Evolutionary conservation across 2,329 filamentous ascomycete genomes (phyloP).

Genomic region (Fusarium torulosum): DNA sequence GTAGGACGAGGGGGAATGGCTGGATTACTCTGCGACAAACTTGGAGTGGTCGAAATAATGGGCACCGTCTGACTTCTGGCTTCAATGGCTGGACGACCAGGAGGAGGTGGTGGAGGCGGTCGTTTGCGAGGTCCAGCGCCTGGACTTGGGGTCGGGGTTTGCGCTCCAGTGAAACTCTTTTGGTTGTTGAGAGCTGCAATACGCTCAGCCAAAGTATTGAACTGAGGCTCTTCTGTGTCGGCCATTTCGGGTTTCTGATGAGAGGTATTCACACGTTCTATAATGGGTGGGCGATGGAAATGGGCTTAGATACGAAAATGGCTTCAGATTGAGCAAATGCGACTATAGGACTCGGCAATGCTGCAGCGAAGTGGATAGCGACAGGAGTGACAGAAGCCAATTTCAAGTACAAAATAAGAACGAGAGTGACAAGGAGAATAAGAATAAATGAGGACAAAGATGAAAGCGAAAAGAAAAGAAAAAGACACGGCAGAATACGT

Average conservation of each 20-base stretch:
- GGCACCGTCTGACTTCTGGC: slow-evolving; percentile 54
- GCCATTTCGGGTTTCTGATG: slow-evolving; percentile 59
- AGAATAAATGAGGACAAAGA: slow-evolving; percentile 4
- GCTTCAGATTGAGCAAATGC: neutral
- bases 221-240: slow-evolving; percentile 72
- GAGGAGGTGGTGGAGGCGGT: slow-evolving; percentile 55
- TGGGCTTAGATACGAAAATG: slow-evolving; percentile 8
- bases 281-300: slow-evolving; percentile 7
- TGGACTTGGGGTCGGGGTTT: slow-evolving; percentile 51
- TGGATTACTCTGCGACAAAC: slow-evolving; percentile 32
- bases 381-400: slow-evolving; percentile 11
- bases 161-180: slow-evolving; percentile 66
- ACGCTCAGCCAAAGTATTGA: slow-evolving; percentile 70
- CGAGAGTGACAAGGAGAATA: slow-evolving; percentile 13
- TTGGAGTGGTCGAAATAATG: slow-evolving; percentile 50
- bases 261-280: neutral
- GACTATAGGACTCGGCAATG: slow-evolving; percentile 4
- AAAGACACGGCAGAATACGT: slow-evolving; percentile 8
- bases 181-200: slow-evolving; percentile 74
- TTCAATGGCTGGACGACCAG: slow-evolving; percentile 56
- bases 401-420: slow-evolving; percentile 18
- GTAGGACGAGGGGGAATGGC: slow-evolving; percentile 40
- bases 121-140: slow-evolving; percentile 59
- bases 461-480: slow-evolving; percentile 6
- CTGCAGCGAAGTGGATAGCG: slow-evolving; percentile 13